Percentiles rank a stretch among this genome's conserved stretches.
Evolutionary conservation across 2,329 filamentous ascomycete species (phyloP).

Genomic region (Rasamsonia emersonii): DNA sequence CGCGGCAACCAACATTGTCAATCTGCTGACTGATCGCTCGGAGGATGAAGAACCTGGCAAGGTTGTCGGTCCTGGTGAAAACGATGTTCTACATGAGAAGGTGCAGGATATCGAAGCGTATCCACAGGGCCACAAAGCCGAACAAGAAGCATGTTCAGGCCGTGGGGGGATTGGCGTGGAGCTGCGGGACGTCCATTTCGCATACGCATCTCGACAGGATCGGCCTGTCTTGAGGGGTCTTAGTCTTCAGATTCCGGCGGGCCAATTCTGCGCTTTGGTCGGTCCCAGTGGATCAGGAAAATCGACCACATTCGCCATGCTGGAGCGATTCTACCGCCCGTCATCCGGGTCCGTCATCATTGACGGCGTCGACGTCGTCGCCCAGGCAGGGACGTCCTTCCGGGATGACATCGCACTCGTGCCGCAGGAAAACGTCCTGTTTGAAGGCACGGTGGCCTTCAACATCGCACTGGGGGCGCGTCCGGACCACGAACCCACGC

Average conservation of each 20-base stretch:
- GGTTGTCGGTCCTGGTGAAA: conserved; percentile 8
- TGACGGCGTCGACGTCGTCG: conserved; percentile 42
- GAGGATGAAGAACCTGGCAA: conserved; percentile 17
- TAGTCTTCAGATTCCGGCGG: conserved; percentile 48
- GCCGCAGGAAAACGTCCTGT: conserved; percentile 40
- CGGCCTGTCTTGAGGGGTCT: conserved; percentile 49
- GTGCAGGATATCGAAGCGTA: conserved; percentile 18
- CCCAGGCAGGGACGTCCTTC: conserved; percentile 29
- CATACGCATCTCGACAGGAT: conserved; percentile 56
- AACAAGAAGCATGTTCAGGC: conserved; percentile 1
- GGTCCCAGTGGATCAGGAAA: conserved; percentile 61
- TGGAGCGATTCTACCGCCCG: conserved; percentile 49
- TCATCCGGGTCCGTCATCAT: conserved; percentile 44
- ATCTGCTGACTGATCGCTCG: conserved; percentile 26
- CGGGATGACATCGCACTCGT: conserved; percentile 39
- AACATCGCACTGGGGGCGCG: conserved; percentile 39
- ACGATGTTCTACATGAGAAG: conserved; percentile 15
- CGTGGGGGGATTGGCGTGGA: conserved; percentile 39
- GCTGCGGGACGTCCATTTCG: conserved; percentile 54
- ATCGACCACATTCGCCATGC: conserved; percentile 52
- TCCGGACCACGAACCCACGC: conserved; percentile 46
- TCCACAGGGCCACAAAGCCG: conserved; percentile 4
- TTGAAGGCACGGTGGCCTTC: conserved; percentile 41
- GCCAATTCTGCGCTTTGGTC: conserved; percentile 56
- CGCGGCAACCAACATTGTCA: conserved; percentile 49